A percentile compares a stretch with the other conserved stretches of the same genome.
Evolutionary conservation across 2,329 filamentous ascomycete genomes (phyloP).

Genomic region (Claviceps capensis): DNA sequence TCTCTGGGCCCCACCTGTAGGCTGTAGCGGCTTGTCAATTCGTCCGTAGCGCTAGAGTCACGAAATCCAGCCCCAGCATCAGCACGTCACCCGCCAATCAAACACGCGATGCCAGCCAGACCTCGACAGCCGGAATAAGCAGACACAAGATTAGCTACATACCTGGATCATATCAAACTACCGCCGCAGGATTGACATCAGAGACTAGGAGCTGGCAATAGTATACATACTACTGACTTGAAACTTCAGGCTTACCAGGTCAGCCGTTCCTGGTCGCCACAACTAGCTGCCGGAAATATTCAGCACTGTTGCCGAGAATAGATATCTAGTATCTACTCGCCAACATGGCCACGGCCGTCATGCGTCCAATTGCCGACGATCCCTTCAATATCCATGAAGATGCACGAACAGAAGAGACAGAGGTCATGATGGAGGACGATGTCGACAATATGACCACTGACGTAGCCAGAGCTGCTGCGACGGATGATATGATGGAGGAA

Average conservation of each 20-base stretch:
- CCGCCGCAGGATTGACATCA: neutral
- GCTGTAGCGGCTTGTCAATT: neutral
- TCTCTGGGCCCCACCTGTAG: slow-evolving; percentile 5
- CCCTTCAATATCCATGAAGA: slow-evolving; percentile 37
- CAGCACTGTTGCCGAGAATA: neutral
- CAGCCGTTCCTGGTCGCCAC: no score
- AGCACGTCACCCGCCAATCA: slow-evolving; percentile 1
- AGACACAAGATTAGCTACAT: neutral
- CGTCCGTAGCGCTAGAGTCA: neutral
- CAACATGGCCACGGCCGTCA: slow-evolving; percentile 4
- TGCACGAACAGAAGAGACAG: slow-evolving; percentile 34
- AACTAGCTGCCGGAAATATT: neutral
- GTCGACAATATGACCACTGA: slow-evolving; percentile 17
- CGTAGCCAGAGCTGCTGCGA: slow-evolving; percentile 10
- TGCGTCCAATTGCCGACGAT: slow-evolving; percentile 15
- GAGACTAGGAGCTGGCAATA: neutral
- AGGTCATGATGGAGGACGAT: slow-evolving; percentile 33
- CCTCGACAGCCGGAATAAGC: neutral
- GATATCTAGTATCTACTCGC: neutral
- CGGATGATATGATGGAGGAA: slow-evolving; percentile 14
- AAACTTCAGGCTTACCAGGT: neutral
- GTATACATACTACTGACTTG: neutral
- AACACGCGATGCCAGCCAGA: neutral
- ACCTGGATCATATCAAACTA: neutral
- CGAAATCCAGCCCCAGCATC: neutral